Percentiles rank a stretch among this genome's conserved stretches.
These are phyloP conservation scores for Heterobasidion occidentale DNA, from an alignment of 1,284 basidiomycete species.

Conservation along the genomic window DNA sequence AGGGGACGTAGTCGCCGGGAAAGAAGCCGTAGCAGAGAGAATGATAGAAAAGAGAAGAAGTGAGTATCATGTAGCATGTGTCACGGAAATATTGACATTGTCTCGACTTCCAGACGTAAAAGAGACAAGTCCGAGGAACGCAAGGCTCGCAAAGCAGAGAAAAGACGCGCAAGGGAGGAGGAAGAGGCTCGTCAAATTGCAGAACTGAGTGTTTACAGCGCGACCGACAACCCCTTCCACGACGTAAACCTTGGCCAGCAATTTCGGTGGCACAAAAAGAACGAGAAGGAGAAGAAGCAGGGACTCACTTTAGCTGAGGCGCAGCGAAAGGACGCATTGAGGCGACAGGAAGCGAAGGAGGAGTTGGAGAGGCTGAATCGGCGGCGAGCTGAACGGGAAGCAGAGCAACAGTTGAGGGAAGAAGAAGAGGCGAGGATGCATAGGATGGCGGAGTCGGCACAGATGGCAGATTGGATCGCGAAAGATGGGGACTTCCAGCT, in stretches of 20 bases:
- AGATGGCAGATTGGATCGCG: slow-evolving; percentile 97
- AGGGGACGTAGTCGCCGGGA: slow-evolving; percentile 21
- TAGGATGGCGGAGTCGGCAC: slow-evolving; percentile 85
- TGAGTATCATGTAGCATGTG: slow-evolving; percentile 23
- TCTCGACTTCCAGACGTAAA: slow-evolving; percentile 46
- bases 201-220: slow-evolving; percentile 88
- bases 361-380: slow-evolving; percentile 90
- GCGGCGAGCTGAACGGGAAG: slow-evolving; percentile 87
- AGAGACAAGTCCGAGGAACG: slow-evolving; percentile 75
- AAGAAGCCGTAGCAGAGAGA: slow-evolving; percentile 31
- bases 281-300: slow-evolving; percentile 88
- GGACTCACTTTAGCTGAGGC: slow-evolving; percentile 81
- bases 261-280: slow-evolving; percentile 98
- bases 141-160: slow-evolving; percentile 73
- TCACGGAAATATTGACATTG: background rate
- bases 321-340: slow-evolving; percentile 70
- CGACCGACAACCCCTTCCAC: slow-evolving; percentile 95
- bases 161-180: slow-evolving; percentile 74
- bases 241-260: slow-evolving; percentile 93
- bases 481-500: slow-evolving; percentile 98
- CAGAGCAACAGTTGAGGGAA: slow-evolving; percentile 80
- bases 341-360: slow-evolving; percentile 88
- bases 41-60: slow-evolving; percentile 53
- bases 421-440: slow-evolving; percentile 90
- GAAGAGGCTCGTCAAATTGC: slow-evolving; percentile 84